Evolutionary conservation across 192 early-diverging fungal genomes (phyloP), one percentile per base, ranked within the genome.

Genomic region (Chytriomyces confervae): DNA sequence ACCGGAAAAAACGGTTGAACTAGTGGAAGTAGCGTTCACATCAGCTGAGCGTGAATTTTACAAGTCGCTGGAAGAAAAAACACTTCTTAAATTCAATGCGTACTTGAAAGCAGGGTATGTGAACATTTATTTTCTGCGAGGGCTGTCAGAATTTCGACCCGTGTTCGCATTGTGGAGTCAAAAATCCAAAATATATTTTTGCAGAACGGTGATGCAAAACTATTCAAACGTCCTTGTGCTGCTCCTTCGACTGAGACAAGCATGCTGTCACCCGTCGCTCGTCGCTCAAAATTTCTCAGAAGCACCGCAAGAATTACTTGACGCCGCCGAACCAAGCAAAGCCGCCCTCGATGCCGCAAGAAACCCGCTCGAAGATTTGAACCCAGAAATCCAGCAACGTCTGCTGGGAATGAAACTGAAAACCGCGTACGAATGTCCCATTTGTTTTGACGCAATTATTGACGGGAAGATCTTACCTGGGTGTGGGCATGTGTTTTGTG

Each of bases 31-130:
- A 13, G 77, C 23, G 61, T 72, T 70, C 71, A 72, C 86, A 6
- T 47, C 27, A 6, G 78, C 86, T 13, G 92, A 94, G 66, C 78
- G 81, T 8, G 84, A 86, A 11, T 90, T 92, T 66, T 93, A 94
- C 78, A 71, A 82, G n/a, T 50, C 83, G 57, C 65, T 92, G n/a
- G 84, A 83, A 36, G 50, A 53, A 48, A 71, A 62, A 47, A 67
- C 66, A 0, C 46, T 79, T 45, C 47, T 83, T 8, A 50, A 69
- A 47, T 85, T 85, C 65, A 85, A 83, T 61, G 66, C 69, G 69
- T 85, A 85, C 62, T 20, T 85, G 65, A 76, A 62, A 47, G 79
- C 29, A 50, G 76, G 76, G 75, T 78, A 27, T n/a, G 47, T 36
- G 2, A 27, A 20, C 18, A 48, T 49, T 69, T 69, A 47, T 27